Base-by-base conservation (phyloP, 2,329 filamentous ascomycete genomes). In the Scedosporium aurantiacum region DNA sequence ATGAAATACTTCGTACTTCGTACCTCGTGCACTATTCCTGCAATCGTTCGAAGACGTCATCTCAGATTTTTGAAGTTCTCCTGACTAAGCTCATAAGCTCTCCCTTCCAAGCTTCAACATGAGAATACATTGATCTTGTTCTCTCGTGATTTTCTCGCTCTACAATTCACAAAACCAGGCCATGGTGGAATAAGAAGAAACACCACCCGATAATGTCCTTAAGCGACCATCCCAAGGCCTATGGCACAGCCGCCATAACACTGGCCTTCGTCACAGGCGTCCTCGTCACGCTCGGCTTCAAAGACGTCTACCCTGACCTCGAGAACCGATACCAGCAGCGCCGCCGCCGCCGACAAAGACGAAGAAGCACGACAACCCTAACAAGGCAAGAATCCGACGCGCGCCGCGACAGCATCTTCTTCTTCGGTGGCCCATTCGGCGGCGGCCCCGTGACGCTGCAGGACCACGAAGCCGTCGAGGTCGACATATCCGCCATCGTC, bases 261-360 rank as follows among this genome's bases (percentile, higher is more conserved):
- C 76, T 85, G 21, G 88, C 89, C 69, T 96, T 97, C 68, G 72
- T 87, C n/a, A 81, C 89, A 8, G 91, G 92, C 52, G 80, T 91
- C 60, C 76, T 91, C 59, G 73, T 92, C 61, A 91, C 90, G 0
- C 74, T 94, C 2, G 87, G 87, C 62, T 85, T 90, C 75, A 91
- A 91, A 73, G 89, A 93, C 70, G 73, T 92, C 43, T 92, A 91
- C 68, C 86, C 88, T 1, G 87, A 90, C 66, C 79, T 91, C 56
- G 86, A 91, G 71, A 74, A 78, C 23, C 80, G 83, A 21, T 89
- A 85, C 68, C 82, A 82, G 67, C 76, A 73, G 64, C 74, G 74
- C 65, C 70, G 71, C 61, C 64, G 71, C 65, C 62, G 66, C 62
- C 32, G 32, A 8, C 32, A 37, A 37, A 59, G 62, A 61, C 64